Conservation (phyloP, 805 yeast species). For the Candida verbasci region DNA sequence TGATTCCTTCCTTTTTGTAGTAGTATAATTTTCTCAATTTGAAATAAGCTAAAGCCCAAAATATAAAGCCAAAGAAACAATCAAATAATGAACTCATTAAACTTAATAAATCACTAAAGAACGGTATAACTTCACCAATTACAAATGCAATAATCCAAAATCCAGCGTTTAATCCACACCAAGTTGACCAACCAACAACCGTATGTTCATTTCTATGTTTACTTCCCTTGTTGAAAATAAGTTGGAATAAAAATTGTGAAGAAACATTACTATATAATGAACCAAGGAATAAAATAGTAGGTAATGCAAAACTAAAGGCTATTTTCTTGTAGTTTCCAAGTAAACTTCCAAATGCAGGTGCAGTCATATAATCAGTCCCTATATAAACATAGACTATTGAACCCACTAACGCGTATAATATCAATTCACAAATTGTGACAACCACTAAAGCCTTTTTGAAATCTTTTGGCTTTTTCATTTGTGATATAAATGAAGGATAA, state of each 20-base stretch:
- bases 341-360: conserved; percentile 58
- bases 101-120: conserved; percentile 53
- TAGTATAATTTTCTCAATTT: conserved; percentile 31
- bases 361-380: conserved; percentile 49
- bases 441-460: conserved; percentile 52
- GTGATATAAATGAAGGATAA: conserved; percentile 58
- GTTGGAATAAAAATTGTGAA: conserved; percentile 47
- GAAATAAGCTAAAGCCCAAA: conserved; percentile 58
- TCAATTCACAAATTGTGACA: conserved; percentile 48
- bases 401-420: conserved; percentile 53
- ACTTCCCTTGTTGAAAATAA: conserved; percentile 39
- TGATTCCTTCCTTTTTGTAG: conserved; percentile 14
- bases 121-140: conserved; percentile 64
- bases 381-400: conserved; percentile 55
- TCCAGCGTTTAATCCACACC: conserved; percentile 41
- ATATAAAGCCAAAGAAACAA: conserved; percentile 63
- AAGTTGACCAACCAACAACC: conserved; percentile 46
- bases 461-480: conserved; percentile 54
- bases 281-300: conserved; percentile 55
- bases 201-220: conserved; percentile 47
- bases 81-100: conserved; percentile 60
- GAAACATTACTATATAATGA: conserved; percentile 52
- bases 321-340: conserved; percentile 44
- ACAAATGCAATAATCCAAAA: conserved; percentile 53
- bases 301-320: conserved; percentile 58